Conservation (phyloP, 192 early-diverging fungal genomes). For the Gaertneriomyces semiglobifer region DNA sequence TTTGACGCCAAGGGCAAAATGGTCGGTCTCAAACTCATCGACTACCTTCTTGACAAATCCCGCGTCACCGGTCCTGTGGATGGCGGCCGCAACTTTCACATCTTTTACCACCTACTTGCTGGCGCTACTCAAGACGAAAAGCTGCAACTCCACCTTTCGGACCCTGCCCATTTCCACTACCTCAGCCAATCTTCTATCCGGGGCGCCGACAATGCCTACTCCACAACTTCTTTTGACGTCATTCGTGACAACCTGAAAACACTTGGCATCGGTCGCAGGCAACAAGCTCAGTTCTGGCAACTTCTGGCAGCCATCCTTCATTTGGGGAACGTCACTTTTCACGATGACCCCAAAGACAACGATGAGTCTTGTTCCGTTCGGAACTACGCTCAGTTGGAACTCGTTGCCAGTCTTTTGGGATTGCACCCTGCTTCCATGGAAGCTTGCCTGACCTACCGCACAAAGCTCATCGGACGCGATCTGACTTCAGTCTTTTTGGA, state of each 20-base stretch:
- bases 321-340: slow-evolving; percentile 88
- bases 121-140: slow-evolving; percentile 76
- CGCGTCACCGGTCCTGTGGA: slow-evolving; percentile 59
- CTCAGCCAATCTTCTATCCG: slow-evolving; percentile 33
- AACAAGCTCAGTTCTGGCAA: slow-evolving; percentile 74
- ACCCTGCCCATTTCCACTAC: slow-evolving; percentile 58
- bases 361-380: slow-evolving; percentile 72
- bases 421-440: slow-evolving; percentile 64
- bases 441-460: slow-evolving; percentile 69
- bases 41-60: slow-evolving; percentile 83
- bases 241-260: slow-evolving; percentile 43
- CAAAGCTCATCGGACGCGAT: slow-evolving; percentile 72
- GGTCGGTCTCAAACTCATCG: slow-evolving; percentile 72
- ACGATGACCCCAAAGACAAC: slow-evolving; percentile 40
- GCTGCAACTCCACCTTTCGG: slow-evolving; percentile 66
- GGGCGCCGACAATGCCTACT: not conserved
- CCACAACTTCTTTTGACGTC: slow-evolving; percentile 21
- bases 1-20: slow-evolving; percentile 80
- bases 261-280: slow-evolving; percentile 52
- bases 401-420: slow-evolving; percentile 78
- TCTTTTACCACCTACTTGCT: slow-evolving; percentile 83
- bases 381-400: slow-evolving; percentile 69
- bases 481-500: slow-evolving; percentile 83
- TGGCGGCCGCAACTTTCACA: slow-evolving; percentile 84
- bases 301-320: slow-evolving; percentile 85